These are phyloP conservation scores for Colletotrichum lini DNA, from an alignment of 2,329 filamentous ascomycete genomes.

Conservation along the genomic window DNA sequence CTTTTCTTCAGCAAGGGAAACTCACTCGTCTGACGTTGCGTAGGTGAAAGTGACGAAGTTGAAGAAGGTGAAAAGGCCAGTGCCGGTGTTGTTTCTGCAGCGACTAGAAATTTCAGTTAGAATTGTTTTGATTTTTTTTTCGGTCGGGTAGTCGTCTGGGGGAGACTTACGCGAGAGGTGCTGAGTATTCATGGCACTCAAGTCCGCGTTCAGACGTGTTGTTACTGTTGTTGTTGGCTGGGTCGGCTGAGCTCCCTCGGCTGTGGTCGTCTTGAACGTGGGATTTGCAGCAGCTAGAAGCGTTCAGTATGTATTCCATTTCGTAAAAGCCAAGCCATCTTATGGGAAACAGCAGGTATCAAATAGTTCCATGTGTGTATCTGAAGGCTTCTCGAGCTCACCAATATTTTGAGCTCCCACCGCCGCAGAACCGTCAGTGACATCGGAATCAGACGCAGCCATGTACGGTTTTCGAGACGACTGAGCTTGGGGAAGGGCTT, in stretches of 20 bases:
- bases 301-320: too few relatives aligned
- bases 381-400: too few relatives aligned
- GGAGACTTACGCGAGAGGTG: not conserved
- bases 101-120: too few relatives aligned
- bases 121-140: too few relatives aligned
- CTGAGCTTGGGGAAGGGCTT: not conserved
- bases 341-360: not conserved
- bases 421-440: not conserved
- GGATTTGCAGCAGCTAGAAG: not conserved
- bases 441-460: not conserved
- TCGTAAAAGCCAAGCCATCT: too few relatives aligned
- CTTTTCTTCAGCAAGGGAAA: too few relatives aligned
- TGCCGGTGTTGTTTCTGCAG: not conserved
- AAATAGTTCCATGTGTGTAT: too few relatives aligned
- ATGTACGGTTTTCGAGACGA: not conserved
- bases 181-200: too few relatives aligned
- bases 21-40: not conserved
- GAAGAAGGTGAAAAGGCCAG: not conserved
- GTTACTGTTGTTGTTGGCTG: too few relatives aligned
- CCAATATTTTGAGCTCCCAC: not conserved
- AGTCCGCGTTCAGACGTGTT: too few relatives aligned
- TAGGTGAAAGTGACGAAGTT: too few relatives aligned
- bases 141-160: not conserved
- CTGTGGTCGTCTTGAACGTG: not conserved
- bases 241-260: too few relatives aligned